Conservation (phyloP, 1,284 basidiomycete species). For the Paramarasmius palmivorus region DNA sequence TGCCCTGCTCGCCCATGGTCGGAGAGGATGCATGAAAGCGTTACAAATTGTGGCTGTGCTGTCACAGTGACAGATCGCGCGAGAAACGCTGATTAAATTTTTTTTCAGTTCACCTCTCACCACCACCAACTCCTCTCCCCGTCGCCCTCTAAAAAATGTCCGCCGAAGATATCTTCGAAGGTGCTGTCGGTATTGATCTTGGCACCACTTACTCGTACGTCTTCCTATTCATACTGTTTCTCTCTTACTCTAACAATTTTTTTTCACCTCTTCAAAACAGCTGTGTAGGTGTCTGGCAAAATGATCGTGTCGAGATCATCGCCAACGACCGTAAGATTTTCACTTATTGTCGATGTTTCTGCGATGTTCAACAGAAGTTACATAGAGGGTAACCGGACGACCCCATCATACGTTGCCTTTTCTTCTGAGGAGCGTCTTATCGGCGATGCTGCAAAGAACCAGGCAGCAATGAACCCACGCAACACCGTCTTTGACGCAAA, state of each 20-base stretch:
- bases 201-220: slow-evolving; percentile 89
- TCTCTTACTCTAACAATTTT: slow-evolving; percentile 18
- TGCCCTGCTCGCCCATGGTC: slow-evolving; percentile 8
- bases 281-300: slow-evolving; percentile 97
- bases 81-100: slow-evolving; percentile 39
- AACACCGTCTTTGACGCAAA: slow-evolving; percentile 98
- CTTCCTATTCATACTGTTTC: slow-evolving; percentile 5
- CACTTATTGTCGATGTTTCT: slow-evolving; percentile 5
- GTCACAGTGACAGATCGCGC: slow-evolving; percentile 25
- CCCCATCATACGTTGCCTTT: slow-evolving; percentile 99
- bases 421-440: slow-evolving; percentile 97
- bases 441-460: slow-evolving; percentile 98
- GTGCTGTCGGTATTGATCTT: slow-evolving; percentile 94
- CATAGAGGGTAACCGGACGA: slow-evolving; percentile 97
- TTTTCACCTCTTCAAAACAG: slow-evolving; percentile 46
- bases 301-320: slow-evolving; percentile 98
- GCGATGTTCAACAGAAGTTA: slow-evolving; percentile 12
- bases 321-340: slow-evolving; percentile 84
- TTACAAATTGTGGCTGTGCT: slow-evolving; percentile 47
- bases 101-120: slow-evolving; percentile 40
- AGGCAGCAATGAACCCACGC: slow-evolving; percentile 93
- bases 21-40: slow-evolving; percentile 17
- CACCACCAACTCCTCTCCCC: slow-evolving; percentile 29
- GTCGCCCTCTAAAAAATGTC: slow-evolving; percentile 54
- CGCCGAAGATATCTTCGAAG: slow-evolving; percentile 89